Percentiles rank a stretch among this genome's conserved stretches.
phyloP scores from a whole-genome alignment of 164 flowering plant species.

The Vitis rupestris region DNA sequence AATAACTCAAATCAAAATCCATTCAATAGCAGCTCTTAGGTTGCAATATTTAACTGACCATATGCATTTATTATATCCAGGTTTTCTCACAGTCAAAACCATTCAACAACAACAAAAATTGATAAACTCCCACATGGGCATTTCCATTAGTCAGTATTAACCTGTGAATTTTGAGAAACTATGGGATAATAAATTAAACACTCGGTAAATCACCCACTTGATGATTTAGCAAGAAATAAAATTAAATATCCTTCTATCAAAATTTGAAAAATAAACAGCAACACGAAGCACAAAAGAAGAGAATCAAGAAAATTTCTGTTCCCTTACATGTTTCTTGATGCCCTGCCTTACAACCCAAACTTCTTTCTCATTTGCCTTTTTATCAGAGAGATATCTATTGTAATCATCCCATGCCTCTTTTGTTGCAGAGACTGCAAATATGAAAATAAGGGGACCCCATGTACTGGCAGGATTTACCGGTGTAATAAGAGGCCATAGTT shows the following conservation, averaged over 20 bases:
- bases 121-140: not conserved
- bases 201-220: not conserved
- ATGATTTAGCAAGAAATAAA: not conserved
- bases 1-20: not conserved
- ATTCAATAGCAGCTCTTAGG: not conserved
- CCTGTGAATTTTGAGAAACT: not conserved
- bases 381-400: conserved; percentile 91
- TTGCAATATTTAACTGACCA: not conserved
- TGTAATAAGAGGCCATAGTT: conserved; percentile 99
- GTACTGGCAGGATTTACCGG: conserved; percentile 99
- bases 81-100: not conserved
- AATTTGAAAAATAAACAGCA: conserved; percentile 3
- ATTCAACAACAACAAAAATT: not conserved
- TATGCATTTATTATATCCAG: not conserved
- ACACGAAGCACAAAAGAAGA: not conserved
- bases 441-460: conserved; percentile 98
- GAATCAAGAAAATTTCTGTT: conserved; percentile 1
- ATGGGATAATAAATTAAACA: not conserved
- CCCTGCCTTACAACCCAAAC: conserved; percentile 91
- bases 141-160: not conserved
- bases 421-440: conserved; percentile 96
- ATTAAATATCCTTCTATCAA: not conserved
- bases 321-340: conserved; percentile 68
- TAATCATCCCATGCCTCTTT: conserved; percentile 99
- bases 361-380: conserved; percentile 96